Conservation (phyloP, 805 yeast species). For the Ogataea paraovalis region DNA sequence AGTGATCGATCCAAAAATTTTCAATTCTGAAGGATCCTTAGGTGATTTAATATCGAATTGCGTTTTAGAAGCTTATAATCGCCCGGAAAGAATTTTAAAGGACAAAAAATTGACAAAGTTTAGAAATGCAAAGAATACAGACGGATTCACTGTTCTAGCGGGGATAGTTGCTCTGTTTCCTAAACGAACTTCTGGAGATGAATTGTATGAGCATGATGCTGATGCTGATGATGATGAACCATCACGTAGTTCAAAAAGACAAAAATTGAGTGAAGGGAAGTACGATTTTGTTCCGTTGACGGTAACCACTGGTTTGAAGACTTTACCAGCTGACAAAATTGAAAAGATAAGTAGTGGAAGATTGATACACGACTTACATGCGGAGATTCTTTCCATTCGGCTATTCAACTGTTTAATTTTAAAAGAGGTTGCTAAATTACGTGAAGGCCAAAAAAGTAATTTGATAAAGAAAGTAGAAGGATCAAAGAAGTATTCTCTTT, state of each 20-base stretch:
- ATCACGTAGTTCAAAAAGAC: constrained; percentile 3
- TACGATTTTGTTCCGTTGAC: constrained; percentile 37
- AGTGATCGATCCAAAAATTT: neutral
- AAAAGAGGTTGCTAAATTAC: constrained; percentile 37
- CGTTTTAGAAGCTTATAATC: constrained; percentile 12
- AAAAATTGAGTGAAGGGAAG: constrained; percentile 2
- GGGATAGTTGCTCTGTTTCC: constrained; percentile 51
- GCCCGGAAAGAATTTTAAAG: constrained; percentile 8
- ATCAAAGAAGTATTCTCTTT: constrained; percentile 29
- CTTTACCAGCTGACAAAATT: constrained; percentile 53
- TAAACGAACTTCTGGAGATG: neutral
- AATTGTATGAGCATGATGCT: constrained; percentile 12
- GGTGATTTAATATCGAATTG: constrained; percentile 15
- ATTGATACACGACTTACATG: constrained; percentile 84
- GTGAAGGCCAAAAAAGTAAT: constrained; percentile 8
- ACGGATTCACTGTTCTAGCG: constrained; percentile 85
- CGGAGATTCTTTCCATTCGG: constrained; percentile 74
- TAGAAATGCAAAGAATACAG: constrained; percentile 36
- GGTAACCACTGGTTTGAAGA: constrained; percentile 80
- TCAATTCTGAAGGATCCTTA: constrained; percentile 1
- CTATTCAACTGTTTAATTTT: constrained; percentile 61
- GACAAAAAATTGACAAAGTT: constrained; percentile 9
- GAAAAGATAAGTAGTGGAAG: constrained; percentile 41
- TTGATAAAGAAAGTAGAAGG: constrained; percentile 13
- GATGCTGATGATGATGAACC: too few relatives aligned